These are phyloP conservation scores for Exobasidium cylindrosporum DNA, from an alignment of 1,284 basidiomycete species.

Conservation along the genomic window DNA sequence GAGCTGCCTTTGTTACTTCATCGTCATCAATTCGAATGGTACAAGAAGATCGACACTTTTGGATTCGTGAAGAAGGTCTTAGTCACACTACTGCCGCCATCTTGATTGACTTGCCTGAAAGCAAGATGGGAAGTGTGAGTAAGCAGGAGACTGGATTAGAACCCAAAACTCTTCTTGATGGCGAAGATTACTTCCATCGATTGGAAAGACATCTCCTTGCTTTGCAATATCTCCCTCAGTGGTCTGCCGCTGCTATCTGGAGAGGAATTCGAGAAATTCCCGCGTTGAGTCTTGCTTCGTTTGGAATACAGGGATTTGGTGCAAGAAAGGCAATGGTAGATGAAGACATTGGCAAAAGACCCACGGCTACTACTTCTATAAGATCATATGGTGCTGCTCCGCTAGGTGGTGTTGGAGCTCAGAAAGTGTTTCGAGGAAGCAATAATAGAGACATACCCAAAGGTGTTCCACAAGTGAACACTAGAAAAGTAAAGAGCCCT, in stretches of 20 bases:
- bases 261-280: slow-evolving; percentile 3
- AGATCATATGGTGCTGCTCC: background rate
- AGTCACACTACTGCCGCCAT: slow-evolving; percentile 62
- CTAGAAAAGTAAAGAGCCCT: background rate
- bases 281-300: background rate
- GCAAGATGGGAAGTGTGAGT: slow-evolving; percentile 54
- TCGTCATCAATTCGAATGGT: slow-evolving; percentile 77
- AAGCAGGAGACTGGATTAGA: slow-evolving; percentile 13
- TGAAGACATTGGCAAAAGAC: background rate
- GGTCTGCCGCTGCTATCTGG: background rate
- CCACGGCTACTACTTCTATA: background rate
- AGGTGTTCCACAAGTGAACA: slow-evolving; percentile 1
- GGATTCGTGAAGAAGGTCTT: slow-evolving; percentile 80
- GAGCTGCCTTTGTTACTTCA: slow-evolving; percentile 68
- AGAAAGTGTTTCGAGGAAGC: background rate
- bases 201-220: slow-evolving; percentile 33
- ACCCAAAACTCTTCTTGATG: slow-evolving; percentile 31
- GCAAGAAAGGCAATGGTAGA: background rate
- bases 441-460: background rate
- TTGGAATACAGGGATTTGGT: background rate
- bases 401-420: slow-evolving; percentile 7
- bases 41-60: slow-evolving; percentile 65
- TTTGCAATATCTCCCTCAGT: slow-evolving; percentile 6
- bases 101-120: slow-evolving; percentile 76
- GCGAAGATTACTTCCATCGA: slow-evolving; percentile 63